These are phyloP conservation scores for Malassezia obtusa DNA, from an alignment of 1,284 basidiomycete species.

Conservation along the genomic window DNA sequence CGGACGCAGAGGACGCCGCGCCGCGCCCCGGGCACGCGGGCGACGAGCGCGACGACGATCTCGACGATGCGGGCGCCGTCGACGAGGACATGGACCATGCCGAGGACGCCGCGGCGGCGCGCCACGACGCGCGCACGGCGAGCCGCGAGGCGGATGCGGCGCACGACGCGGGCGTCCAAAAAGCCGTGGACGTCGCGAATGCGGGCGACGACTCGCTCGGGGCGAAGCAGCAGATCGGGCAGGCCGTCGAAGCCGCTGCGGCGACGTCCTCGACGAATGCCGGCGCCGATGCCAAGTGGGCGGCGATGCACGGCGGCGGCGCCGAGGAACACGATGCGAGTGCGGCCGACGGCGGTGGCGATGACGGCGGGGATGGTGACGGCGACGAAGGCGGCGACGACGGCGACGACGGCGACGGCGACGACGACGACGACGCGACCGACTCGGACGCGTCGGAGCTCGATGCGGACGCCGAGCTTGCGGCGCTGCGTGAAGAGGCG, in stretches of 20 bases:
- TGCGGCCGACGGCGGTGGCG: neutral
- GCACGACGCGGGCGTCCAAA: neutral
- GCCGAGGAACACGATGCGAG: conserved; percentile 21
- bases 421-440: conserved; percentile 20
- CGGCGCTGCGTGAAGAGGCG: conserved; percentile 27
- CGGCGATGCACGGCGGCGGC: neutral
- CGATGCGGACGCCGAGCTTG: conserved; percentile 33
- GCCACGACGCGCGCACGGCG: neutral
- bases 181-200: neutral
- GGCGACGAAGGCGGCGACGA: neutral
- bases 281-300: neutral
- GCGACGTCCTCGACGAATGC: neutral
- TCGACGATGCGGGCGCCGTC: conserved; percentile 10
- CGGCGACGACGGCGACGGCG: neutral
- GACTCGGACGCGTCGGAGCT: conserved; percentile 15
- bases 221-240: neutral
- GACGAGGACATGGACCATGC: conserved; percentile 21
- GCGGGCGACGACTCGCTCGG: neutral
- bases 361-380: neutral
- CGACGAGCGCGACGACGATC: conserved; percentile 13
- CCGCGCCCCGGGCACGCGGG: neutral
- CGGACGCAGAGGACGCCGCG: neutral
- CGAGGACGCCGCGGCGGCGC: neutral
- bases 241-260: conserved; percentile 10
- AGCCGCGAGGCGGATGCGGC: neutral